Percentiles rank a stretch among this genome's conserved stretches.
phyloP scores from a whole-genome alignment of 2,329 filamentous ascomycete genomes.

The Cercospora sesami region DNA sequence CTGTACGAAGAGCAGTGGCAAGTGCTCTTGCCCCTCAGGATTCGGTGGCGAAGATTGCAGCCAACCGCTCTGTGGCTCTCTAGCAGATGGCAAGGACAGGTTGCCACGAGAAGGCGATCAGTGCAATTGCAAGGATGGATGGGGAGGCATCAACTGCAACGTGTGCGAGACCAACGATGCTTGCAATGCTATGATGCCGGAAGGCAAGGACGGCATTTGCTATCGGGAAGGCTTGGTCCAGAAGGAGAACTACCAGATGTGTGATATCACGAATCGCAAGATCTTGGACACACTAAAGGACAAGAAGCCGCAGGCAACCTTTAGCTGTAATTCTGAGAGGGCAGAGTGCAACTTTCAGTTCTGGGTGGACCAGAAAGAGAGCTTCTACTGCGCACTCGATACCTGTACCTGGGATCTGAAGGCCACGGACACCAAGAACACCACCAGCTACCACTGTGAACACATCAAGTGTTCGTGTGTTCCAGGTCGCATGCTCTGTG shows the following conservation, averaged over 20 bases:
- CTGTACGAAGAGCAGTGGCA: constrained; percentile 87
- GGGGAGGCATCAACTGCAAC: constrained; percentile 95
- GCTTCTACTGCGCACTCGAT: constrained; percentile 90
- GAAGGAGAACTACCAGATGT: constrained; percentile 95
- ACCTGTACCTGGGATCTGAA: constrained; percentile 74
- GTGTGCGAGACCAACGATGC: constrained; percentile 82
- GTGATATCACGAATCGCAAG: constrained; percentile 93
- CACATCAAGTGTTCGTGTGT: constrained; percentile 86
- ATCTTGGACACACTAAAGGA: constrained; percentile 84
- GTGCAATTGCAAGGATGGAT: constrained; percentile 89
- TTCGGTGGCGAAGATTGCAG: constrained; percentile 95
- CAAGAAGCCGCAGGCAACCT: constrained; percentile 88
- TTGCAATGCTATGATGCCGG: constrained; percentile 83
- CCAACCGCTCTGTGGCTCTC: constrained; percentile 83
- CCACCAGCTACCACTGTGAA: constrained; percentile 80
- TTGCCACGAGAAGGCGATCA: constrained; percentile 68
- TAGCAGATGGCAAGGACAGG: constrained; percentile 77
- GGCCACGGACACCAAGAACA: constrained; percentile 70
- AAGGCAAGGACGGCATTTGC: constrained; percentile 73
- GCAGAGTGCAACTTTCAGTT: constrained; percentile 94
- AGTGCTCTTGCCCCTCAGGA: constrained; percentile 87
- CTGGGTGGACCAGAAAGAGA: constrained; percentile 92
- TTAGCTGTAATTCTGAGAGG: constrained; percentile 76
- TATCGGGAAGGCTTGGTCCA: constrained; percentile 89
- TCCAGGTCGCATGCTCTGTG: constrained; percentile 88